Conservation (phyloP, 2,329 filamentous ascomycete genomes). For the Aspergillus sp. region DNA sequence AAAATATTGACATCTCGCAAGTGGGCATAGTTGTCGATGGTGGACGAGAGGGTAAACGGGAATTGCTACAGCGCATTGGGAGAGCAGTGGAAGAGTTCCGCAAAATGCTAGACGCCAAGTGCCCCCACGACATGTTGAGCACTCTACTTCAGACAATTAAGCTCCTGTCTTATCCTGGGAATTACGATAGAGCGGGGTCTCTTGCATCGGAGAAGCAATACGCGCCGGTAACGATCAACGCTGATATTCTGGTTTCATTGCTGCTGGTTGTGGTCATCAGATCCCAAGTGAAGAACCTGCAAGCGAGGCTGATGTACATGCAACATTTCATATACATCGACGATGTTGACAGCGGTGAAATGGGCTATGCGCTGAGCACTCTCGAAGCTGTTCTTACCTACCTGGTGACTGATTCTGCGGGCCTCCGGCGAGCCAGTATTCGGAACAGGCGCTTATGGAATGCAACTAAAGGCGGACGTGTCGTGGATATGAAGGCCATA, state of each 20-base stretch:
- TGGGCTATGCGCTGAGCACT: constrained; percentile 93
- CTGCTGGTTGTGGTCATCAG: constrained; percentile 90
- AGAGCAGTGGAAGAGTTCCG: constrained; percentile 86
- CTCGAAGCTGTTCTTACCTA: constrained; percentile 94
- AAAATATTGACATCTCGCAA: constrained; percentile 90
- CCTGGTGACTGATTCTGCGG: constrained; percentile 77
- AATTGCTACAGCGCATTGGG: constrained; percentile 73
- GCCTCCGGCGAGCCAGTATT: constrained; percentile 78
- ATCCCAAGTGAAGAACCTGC: constrained; percentile 81
- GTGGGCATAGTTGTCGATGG: constrained; percentile 85
- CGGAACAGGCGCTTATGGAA: constrained; percentile 88
- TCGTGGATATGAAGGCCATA: constrained; percentile 73
- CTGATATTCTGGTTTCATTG: constrained; percentile 89
- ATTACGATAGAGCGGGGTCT: constrained; percentile 41
- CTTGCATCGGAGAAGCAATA: constrained; percentile 55
- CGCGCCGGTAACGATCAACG: constrained; percentile 69
- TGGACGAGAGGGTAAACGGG: constrained; percentile 74
- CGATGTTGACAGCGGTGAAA: constrained; percentile 93
- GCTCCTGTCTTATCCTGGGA: constrained; percentile 69
- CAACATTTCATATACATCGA: constrained; percentile 97
- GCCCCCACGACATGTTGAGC: constrained; percentile 87
- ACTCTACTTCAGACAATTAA: constrained; percentile 80
- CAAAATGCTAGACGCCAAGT: constrained; percentile 74
- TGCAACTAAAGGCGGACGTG: constrained; percentile 73
- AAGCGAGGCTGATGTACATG: constrained; percentile 90